These are phyloP conservation scores for Phaeosphaeria sp. DNA, from an alignment of 2,329 filamentous ascomycete genomes.

Conservation along the genomic window DNA sequence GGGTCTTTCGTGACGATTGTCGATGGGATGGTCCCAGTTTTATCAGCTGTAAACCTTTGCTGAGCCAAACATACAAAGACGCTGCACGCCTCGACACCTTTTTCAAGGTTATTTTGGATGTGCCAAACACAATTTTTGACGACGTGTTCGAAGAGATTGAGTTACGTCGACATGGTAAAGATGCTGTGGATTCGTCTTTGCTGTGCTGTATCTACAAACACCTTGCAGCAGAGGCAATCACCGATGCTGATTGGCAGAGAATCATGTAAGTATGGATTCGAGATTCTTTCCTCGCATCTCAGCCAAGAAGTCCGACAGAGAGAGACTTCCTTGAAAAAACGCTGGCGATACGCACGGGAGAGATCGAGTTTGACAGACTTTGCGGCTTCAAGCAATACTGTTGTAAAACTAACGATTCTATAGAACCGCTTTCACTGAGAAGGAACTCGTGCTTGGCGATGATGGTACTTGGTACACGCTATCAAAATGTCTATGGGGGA, in stretches of 20 bases:
- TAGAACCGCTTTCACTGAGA: constrained; percentile 11
- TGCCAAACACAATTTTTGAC: background rate
- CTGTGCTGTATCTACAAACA: constrained; percentile 3
- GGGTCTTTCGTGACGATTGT: constrained; percentile 2
- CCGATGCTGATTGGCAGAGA: constrained; percentile 3
- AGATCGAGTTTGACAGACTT: too few species aligned
- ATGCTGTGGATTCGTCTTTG: background rate
- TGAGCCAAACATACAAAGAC: constrained; percentile 2
- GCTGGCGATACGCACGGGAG: too few species aligned
- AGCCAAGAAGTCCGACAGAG: too few species aligned
- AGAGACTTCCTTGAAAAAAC: too few species aligned
- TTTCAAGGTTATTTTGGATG: constrained; percentile 5
- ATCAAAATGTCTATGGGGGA: constrained; percentile 19
- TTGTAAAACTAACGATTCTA: background rate
- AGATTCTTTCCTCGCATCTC: too few species aligned
- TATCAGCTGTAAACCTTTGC: background rate
- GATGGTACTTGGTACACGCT: constrained; percentile 14
- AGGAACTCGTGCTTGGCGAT: constrained; percentile 10
- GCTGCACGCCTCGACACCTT: background rate
- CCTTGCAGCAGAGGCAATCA: background rate
- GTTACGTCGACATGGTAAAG: background rate
- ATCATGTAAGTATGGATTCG: constrained; percentile 11
- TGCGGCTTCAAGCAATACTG: too few species aligned
- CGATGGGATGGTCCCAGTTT: constrained; percentile 16
- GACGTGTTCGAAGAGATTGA: constrained; percentile 6